Conservation (phyloP, 2,329 filamentous ascomycete species). For the Fusarium brachygibbosum region DNA sequence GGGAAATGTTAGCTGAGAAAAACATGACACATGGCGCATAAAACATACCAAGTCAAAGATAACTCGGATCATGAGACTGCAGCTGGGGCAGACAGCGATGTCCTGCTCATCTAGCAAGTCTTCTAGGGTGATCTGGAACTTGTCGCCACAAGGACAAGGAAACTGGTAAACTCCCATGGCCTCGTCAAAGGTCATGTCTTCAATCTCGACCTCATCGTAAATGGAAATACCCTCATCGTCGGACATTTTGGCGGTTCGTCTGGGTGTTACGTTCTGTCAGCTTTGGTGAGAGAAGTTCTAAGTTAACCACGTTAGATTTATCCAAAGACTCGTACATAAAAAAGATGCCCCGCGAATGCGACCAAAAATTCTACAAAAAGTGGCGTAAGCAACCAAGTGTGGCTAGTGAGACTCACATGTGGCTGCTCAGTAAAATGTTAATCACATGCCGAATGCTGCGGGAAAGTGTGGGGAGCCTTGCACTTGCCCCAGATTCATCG, state of each 20-base stretch:
- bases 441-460: slow-evolving; percentile 48
- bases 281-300: slow-evolving; percentile 4
- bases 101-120: slow-evolving; percentile 92
- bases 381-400: slow-evolving; percentile 33
- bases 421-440: slow-evolving; percentile 39
- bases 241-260: slow-evolving; percentile 62
- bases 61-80: slow-evolving; percentile 95
- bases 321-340: slow-evolving; percentile 22
- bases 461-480: slow-evolving; percentile 45
- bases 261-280: neutral
- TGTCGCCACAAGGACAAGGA: slow-evolving; percentile 96
- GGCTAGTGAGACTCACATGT: slow-evolving; percentile 16
- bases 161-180: slow-evolving; percentile 91
- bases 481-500: slow-evolving; percentile 48
- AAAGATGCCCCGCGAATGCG: slow-evolving; percentile 48
- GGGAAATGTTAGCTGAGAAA: neutral
- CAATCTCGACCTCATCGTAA: slow-evolving; percentile 98
- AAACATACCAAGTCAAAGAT: slow-evolving; percentile 86
- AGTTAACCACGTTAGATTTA: neutral
- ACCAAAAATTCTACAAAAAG: slow-evolving; percentile 35
- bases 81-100: slow-evolving; percentile 97
- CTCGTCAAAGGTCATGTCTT: slow-evolving; percentile 94
- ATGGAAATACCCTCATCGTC: slow-evolving; percentile 77
- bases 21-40: neutral
- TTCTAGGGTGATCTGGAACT: slow-evolving; percentile 89